phyloP scores from a whole-genome alignment of 2,329 filamentous ascomycete genomes.

The Penicillium sp. region DNA sequence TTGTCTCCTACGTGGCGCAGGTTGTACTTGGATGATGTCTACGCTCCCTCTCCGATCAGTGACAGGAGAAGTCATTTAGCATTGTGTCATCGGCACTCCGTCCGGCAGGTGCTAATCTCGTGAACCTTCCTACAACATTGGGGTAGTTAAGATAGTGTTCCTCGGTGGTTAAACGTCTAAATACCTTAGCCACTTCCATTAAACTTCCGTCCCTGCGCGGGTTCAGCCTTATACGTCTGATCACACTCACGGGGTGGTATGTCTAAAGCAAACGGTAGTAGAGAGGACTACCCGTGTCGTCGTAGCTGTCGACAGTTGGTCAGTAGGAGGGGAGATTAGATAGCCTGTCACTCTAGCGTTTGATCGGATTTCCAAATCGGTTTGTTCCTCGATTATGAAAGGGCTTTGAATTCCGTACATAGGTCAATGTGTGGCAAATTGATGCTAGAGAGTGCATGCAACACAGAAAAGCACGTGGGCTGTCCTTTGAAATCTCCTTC shows the following conservation, averaged over 20 bases:
- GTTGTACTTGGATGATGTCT: background rate
- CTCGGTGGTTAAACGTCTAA: background rate
- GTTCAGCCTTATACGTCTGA: background rate
- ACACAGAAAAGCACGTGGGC: constrained; percentile 1
- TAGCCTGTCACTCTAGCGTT: background rate
- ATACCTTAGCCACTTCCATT: background rate
- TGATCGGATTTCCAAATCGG: background rate
- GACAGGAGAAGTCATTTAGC: background rate
- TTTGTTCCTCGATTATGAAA: background rate
- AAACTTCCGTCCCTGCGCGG: background rate
- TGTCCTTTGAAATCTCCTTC: background rate
- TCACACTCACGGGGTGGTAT: constrained; percentile 4
- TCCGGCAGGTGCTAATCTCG: background rate
- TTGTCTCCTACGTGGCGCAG: background rate
- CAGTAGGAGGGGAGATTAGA: background rate
- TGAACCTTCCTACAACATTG: background rate
- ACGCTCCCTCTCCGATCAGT: background rate
- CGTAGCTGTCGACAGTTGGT: background rate
- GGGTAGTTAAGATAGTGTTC: background rate
- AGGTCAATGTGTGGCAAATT: background rate
- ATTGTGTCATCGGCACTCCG: background rate
- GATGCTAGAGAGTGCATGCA: background rate
- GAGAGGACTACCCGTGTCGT: background rate
- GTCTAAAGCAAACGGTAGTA: background rate
- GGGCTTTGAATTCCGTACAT: background rate